Base-by-base conservation (phyloP, 2,329 filamentous ascomycete genomes). In the Exophiala lecanii-corni region DNA sequence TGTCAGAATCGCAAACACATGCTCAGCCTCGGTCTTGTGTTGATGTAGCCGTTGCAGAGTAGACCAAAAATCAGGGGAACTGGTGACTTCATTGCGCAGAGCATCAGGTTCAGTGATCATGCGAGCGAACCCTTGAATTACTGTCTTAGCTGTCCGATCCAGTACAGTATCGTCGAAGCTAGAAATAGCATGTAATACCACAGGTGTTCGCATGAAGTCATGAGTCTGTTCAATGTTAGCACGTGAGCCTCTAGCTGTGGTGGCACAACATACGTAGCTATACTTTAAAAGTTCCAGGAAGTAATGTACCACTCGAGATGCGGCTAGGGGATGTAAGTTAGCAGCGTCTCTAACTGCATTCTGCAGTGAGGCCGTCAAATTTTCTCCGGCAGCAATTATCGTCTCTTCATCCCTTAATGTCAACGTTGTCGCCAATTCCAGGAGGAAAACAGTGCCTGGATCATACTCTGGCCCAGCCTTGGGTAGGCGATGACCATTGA, bases 11-110 rank as follows among this genome's bases (percentile, higher is more conserved):
- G 84, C 80, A 62, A 97, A 97, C 0, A 94, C 89, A 12, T 82
- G 74, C 0, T 82, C 74, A 2, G 88, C 85, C 18, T 84, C 82
- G 40, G 86, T 82, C 2, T 79, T 68, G 49, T 83, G 77, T 17
- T 74, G 72, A 35, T 86, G 81, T 13, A 98, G 70, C 21, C 81
- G 78, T 49, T 88, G 82, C 39, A 98, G 72, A 10, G 96, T 86
- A 4, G 84, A 84, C 92, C 92, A 98, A 64, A 98, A 97, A 60
- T 98, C 92, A 0, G 92, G 92, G 13, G 91, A 97, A 10, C 87
- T 91, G 66, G 94, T 94, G 55, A 97, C 86, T 66, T 97, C 91
- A 55, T 86, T 95, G 44, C 87, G 81, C 19, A 98, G 70, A 9
- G 85, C 80, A 18, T 82, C 81, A 1, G 87, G 80, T 47, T 84